phyloP scores from a whole-genome alignment of 495 filamentous ascomycete genomes.

The Podospora fimiseda region DNA sequence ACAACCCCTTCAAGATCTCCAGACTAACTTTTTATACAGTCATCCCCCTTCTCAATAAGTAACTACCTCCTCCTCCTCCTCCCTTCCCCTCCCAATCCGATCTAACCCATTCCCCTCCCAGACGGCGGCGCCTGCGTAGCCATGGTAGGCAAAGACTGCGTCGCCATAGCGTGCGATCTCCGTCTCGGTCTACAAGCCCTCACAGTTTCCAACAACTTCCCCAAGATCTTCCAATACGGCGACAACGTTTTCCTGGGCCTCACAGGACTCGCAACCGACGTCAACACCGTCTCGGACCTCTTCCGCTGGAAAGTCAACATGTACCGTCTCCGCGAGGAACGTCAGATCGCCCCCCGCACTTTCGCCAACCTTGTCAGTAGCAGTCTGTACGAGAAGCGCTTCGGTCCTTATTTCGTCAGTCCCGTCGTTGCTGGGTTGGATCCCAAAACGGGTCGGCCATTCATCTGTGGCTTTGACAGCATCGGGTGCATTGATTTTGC shows the following conservation, averaged over 20 bases:
- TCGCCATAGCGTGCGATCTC: conserved; percentile 98
- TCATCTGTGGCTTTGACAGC: conserved; percentile 98
- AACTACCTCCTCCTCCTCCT: conserved; percentile 19
- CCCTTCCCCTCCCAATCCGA: conserved; percentile 7
- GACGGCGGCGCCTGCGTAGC: conserved; percentile 94
- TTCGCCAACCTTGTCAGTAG: conserved; percentile 92
- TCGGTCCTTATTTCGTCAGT: conserved; percentile 92
- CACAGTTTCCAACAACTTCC: conserved; percentile 98
- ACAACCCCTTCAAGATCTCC: too few species aligned
- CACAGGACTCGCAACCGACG: conserved; percentile 93
- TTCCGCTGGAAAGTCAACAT: conserved; percentile 99
- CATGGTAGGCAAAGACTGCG: conserved; percentile 99
- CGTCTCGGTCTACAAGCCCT: conserved; percentile 93
- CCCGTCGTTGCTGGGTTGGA: conserved; percentile 94
- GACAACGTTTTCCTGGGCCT: conserved; percentile 87
- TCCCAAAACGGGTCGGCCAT: conserved; percentile 82
- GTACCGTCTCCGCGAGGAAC: conserved; percentile 98
- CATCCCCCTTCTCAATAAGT: conserved; percentile 88
- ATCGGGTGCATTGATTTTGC: conserved; percentile 99
- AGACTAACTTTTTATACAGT: conserved; percentile 36
- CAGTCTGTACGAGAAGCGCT: conserved; percentile 85
- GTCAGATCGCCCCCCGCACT: conserved; percentile 85
- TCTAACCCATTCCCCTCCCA: conserved; percentile 26
- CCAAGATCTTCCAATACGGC: conserved; percentile 98
- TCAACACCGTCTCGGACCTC: conserved; percentile 88